phyloP scores from a whole-genome alignment of 306 rosid species.

The Notholithocarpus densiflorus region DNA sequence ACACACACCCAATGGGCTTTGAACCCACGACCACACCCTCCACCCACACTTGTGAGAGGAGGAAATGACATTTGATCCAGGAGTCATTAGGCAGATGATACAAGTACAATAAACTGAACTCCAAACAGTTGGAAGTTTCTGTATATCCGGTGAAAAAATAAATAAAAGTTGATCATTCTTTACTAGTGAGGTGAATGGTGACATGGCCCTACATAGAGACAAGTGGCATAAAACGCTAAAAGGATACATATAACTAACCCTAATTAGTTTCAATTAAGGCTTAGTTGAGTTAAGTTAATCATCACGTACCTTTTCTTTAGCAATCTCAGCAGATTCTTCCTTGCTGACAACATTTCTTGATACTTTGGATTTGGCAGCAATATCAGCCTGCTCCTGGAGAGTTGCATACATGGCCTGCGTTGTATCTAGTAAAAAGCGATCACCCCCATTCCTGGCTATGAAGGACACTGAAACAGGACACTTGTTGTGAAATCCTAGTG shows the following conservation, averaged over 20 bases:
- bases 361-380: conserved; percentile 60
- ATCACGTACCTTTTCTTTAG: conserved; percentile 76
- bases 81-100: too few relatives aligned
- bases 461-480: conserved; percentile 83
- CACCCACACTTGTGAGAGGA: too few relatives aligned
- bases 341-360: conserved; percentile 56
- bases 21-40: too few relatives aligned
- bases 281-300: not conserved
- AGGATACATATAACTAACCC: not conserved
- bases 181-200: not conserved
- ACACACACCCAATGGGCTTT: too few relatives aligned
- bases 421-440: conserved; percentile 86
- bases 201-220: not conserved
- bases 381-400: conserved; percentile 80
- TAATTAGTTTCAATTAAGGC: not conserved
- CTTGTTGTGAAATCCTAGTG: conserved; percentile 73
- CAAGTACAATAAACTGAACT: not conserved
- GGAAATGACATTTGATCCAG: too few relatives aligned
- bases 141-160: not conserved
- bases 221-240: not conserved
- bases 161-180: not conserved
- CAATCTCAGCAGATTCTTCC: conserved; percentile 86
- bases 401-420: conserved; percentile 55
- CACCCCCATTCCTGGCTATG: conserved; percentile 92
- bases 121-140: not conserved